These are phyloP conservation scores for Cicer yamashitae DNA, from an alignment of 306 rosid genomes.

Conservation along the genomic window DNA sequence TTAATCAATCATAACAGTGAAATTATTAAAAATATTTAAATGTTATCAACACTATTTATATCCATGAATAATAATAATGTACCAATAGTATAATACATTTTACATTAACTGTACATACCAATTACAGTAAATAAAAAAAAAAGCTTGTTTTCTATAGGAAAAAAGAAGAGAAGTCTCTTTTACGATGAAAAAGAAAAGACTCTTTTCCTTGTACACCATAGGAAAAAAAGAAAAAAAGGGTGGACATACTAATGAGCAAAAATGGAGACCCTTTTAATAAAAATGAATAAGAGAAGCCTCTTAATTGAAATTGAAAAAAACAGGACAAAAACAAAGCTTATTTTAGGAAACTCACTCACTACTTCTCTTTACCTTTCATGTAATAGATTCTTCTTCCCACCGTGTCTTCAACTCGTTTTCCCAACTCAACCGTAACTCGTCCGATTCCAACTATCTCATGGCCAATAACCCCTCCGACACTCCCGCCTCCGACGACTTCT, in stretches of 20 bases:
- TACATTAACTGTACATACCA: too few relatives aligned
- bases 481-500: slow-evolving; percentile 80
- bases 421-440: slow-evolving; percentile 45
- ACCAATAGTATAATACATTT: too few relatives aligned
- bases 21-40: too few relatives aligned
- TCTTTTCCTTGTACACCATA: too few relatives aligned
- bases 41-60: too few relatives aligned
- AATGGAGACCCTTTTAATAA: background rate
- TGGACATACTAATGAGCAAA: background rate
- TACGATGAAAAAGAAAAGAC: too few relatives aligned
- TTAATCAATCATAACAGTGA: too few relatives aligned
- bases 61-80: too few relatives aligned
- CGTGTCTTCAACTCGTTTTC: slow-evolving; percentile 43
- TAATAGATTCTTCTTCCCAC: slow-evolving; percentile 37
- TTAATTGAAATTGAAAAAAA: background rate
- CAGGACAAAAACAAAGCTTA: background rate
- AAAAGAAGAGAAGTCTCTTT: too few relatives aligned
- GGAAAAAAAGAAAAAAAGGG: background rate
- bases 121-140: too few relatives aligned
- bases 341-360: background rate
- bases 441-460: slow-evolving; percentile 53
- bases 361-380: slow-evolving; percentile 42
- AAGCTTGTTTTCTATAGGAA: too few relatives aligned
- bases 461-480: slow-evolving; percentile 84
- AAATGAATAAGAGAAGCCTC: too few relatives aligned